phyloP scores from a whole-genome alignment of 441 rosid species.

The Populus hybrid region DNA sequence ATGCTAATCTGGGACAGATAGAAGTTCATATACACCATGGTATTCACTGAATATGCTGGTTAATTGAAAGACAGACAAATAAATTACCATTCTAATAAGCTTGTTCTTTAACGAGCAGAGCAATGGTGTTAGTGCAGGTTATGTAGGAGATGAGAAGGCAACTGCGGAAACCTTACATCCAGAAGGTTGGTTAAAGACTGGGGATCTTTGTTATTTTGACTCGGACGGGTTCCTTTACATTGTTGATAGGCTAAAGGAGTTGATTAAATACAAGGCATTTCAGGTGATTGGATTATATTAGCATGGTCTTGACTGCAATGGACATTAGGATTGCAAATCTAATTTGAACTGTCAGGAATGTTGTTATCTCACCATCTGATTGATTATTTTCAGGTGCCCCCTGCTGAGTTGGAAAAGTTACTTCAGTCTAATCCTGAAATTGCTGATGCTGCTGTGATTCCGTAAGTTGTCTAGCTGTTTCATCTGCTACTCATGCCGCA shows the following conservation, averaged over 20 bases:
- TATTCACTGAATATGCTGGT: background rate
- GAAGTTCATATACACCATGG: background rate
- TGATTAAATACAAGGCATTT: slow-evolving; percentile 86
- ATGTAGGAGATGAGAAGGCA: slow-evolving; percentile 77
- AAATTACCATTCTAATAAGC: background rate
- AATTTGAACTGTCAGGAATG: background rate
- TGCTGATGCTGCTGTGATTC: slow-evolving; percentile 40
- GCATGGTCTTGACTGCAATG: background rate
- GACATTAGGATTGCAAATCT: background rate
- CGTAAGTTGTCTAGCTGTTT: slow-evolving; percentile 19
- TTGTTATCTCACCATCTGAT: background rate
- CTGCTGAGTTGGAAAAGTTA: too few relatives aligned
- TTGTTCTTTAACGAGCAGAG: background rate
- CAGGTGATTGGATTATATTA: slow-evolving; percentile 48
- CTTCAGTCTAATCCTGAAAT: slow-evolving; percentile 40
- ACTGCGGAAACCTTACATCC: slow-evolving; percentile 71
- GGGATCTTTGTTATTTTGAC: slow-evolving; percentile 85
- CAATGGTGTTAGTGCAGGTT: slow-evolving; percentile 43
- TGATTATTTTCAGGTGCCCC: slow-evolving; percentile 50
- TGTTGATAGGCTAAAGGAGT: slow-evolving; percentile 83
- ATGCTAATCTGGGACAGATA: too few relatives aligned
- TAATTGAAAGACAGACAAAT: too few relatives aligned
- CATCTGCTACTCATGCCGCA: too few relatives aligned
- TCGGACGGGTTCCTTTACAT: slow-evolving; percentile 61
- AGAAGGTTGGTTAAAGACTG: slow-evolving; percentile 95